Evolutionary conservation across 805 yeast genomes (phyloP).

Genomic region (Teunomyces barrocoloradensis): DNA sequence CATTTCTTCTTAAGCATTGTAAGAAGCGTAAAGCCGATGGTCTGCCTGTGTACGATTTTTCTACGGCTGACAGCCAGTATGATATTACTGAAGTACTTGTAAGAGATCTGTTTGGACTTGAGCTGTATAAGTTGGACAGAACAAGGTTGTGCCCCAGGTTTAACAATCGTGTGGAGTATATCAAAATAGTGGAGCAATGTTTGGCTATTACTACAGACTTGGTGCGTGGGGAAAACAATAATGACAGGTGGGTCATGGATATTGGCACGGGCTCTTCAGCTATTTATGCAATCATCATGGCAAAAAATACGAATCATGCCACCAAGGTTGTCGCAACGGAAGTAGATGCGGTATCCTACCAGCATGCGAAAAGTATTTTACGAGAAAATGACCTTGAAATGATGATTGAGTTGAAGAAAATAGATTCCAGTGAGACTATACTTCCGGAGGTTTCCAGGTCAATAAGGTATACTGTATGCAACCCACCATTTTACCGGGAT

Average conservation of each 20-base stretch:
- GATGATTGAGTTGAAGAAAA: not conserved
- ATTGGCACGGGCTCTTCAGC: conserved; percentile 22
- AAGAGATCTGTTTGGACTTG: conserved; percentile 10
- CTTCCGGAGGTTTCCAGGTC: conserved; percentile 1
- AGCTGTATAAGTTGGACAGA: conserved; percentile 10
- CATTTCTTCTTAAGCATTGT: conserved; percentile 4
- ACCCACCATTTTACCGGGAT: conserved; percentile 20
- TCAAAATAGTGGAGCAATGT: conserved; percentile 13
- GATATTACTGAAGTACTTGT: conserved; percentile 15
- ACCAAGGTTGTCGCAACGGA: conserved; percentile 15
- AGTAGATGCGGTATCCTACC: conserved; percentile 11
- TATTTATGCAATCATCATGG: conserved; percentile 15
- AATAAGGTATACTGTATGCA: conserved; percentile 16
- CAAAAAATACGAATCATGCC: not conserved
- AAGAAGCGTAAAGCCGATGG: conserved; percentile 6
- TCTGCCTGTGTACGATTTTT: conserved; percentile 11
- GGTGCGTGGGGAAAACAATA: not conserved
- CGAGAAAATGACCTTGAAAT: not conserved
- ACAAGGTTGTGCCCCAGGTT: conserved; percentile 18
- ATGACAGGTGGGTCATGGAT: conserved; percentile 11
- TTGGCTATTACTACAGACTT: conserved; percentile 8
- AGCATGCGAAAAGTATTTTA: conserved; percentile 6
- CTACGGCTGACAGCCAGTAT: conserved; percentile 12
- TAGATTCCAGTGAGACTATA: not conserved
- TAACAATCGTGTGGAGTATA: conserved; percentile 17